Evolutionary conservation across 805 yeast genomes (phyloP), one percentile per base, ranked within the genome.

Genomic region (Brettanomyces custersianus): DNA sequence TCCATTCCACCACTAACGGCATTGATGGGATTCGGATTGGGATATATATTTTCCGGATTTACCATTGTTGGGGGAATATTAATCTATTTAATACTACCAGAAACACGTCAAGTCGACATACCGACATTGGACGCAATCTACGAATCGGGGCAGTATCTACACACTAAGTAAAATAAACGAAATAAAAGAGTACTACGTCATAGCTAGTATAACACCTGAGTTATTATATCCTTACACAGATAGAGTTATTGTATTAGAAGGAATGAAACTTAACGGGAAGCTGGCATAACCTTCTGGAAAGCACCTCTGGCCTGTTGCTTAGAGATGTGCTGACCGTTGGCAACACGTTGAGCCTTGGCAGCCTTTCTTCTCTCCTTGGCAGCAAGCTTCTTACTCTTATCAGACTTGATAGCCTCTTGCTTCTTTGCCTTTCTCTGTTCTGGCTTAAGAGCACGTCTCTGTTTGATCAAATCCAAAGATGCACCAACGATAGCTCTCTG

Each of bases 401-500:
- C 86, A 65, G 78, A 77, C 52, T 73, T 73, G 61, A 77, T 72
- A 70, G 92, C 86, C 66, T 77, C 82, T 49, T 85, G 92, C 77
- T 96, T 94, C 66, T 86, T 80, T 59, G 95, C 96, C 79, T 87
- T 84, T 80, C 96, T 92, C 63, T 80, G 88, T 70, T 88, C 94
- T 67, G 98, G 96, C 74, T 87, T 86, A 66, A 76, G 72, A 59
- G 83, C 63, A 75, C 96, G 87, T 81, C 94, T 86, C 78, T 90
- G 95, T 74, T 85, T 90, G 76, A 92, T 92, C 66, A 87, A 80
- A 55, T 92, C 98, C 60, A 92, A 76, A 62, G 98, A 85, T 66
- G 97, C 98, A 80, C 99, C 98, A 55, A 90, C 97, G 66, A 92
- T 81, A 51, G 95, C 96, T 80, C 98, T 92, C 77, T 88, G 96